Base-by-base conservation (phyloP, 176 grass and related monocot species). In the Panicum miliaceum region DNA sequence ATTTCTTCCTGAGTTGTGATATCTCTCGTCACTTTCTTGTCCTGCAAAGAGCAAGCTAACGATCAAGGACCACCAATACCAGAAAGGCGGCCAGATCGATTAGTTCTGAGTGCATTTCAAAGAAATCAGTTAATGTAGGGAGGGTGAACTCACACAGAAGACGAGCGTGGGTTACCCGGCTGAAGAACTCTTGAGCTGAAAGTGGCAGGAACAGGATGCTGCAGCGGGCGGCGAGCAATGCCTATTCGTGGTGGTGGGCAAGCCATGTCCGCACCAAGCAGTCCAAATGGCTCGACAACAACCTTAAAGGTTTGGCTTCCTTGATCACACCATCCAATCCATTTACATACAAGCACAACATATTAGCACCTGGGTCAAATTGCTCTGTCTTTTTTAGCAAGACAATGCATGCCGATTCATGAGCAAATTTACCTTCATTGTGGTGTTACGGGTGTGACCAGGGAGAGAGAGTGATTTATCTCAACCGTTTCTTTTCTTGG, bases 251-350 rank as follows among this genome's bases (percentile, higher is more conserved):
- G 92, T 97, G 88, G 92, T 97, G 92, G 95, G 92, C 92, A 37
- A 97, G 92, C 81, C 95, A 97, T 84, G 86, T 92, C 81, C 85
- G 95, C 59, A 92, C 92, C 71, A 97, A 89, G 78, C 95, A 97
- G 69, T 97, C 92, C 75, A 97, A 94, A 97, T 97, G 95, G 95
- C 95, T 97, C 9, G 92, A 97, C 84, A 76, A 32, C 88, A 91
- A 91, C 46, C 92, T 94, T 32, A 89, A 89, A 88, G 95, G 95
- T 97, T 50, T 3, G 71, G 41, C 27, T 57, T 78, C 71, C 74
- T 65, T 78, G 9, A 4, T 3, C 7, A 3, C 41, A 29, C 1
- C 8, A 50, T 66, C 46, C 38, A 32, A 7, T 71, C 80, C 38
- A 72, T 72, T 25, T 60, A 42, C 12, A 69, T 81, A 14, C 43